phyloP scores from a whole-genome alignment of 2,329 filamentous ascomycete species.

The Macrophomina pseudophaseolina region DNA sequence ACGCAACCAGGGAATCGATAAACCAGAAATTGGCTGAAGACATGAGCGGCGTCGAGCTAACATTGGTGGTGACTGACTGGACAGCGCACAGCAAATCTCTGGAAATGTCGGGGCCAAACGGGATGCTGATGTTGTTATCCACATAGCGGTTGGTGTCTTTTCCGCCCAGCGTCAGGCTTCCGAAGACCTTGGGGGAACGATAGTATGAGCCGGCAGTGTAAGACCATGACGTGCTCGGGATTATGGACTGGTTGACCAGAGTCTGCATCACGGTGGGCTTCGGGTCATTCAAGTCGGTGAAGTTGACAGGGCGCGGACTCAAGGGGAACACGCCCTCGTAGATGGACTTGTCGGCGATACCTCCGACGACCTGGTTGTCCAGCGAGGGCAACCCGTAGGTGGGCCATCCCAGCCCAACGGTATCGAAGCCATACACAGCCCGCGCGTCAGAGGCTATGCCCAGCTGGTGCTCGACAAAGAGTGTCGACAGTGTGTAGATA shows the following conservation, averaged over 20 bases:
- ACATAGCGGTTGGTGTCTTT: conserved; percentile 43
- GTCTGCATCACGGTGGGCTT: conserved; percentile 39
- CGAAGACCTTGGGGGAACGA: conserved; percentile 35
- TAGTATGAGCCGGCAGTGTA: conserved; percentile 49
- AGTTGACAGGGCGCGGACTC: conserved; percentile 44
- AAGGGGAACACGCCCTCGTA: conserved; percentile 48
- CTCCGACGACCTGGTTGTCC: conserved; percentile 44
- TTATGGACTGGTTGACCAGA: conserved; percentile 37
- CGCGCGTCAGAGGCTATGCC: conserved; percentile 35
- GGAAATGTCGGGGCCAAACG: conserved; percentile 37
- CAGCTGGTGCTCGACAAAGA: conserved; percentile 34
- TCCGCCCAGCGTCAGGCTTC: conserved; percentile 46
- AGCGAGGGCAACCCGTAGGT: conserved; percentile 34
- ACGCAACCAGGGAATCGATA: conserved; percentile 45
- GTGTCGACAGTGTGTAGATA: conserved; percentile 38
- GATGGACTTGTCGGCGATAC: conserved; percentile 42
- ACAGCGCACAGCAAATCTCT: conserved; percentile 37
- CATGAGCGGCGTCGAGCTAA: conserved; percentile 40
- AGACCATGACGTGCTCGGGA: conserved; percentile 45
- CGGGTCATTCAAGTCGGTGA: conserved; percentile 43
- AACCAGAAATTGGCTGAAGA: conserved; percentile 37
- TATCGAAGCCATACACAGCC: conserved; percentile 45
- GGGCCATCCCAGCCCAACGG: conserved; percentile 38
- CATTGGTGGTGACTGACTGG: conserved; percentile 34
- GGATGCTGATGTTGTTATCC: conserved; percentile 35